phyloP scores from a whole-genome alignment of 2,329 filamentous ascomycete genomes.

The Colletotrichum sp. region DNA sequence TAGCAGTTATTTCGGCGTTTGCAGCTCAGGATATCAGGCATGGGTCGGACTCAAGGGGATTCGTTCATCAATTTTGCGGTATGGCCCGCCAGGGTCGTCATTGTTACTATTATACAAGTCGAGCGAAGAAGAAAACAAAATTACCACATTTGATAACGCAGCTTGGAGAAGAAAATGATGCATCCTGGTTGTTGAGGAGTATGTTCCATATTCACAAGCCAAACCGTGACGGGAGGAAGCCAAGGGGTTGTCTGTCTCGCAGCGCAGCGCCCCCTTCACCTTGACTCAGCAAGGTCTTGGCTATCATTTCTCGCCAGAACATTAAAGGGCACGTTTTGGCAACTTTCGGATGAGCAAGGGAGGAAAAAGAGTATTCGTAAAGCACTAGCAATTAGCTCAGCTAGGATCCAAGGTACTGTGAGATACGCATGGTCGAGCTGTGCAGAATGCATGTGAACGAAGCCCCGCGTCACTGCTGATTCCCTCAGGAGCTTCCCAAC shows the following conservation, averaged over 20 bases:
- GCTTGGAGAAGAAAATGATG: not conserved
- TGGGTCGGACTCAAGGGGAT: not conserved
- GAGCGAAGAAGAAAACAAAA: not conserved
- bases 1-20: not conserved
- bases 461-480: not conserved
- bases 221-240: not conserved
- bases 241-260: not conserved
- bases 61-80: not conserved
- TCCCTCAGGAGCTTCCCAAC: not conserved
- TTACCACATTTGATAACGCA: not conserved
- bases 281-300: not conserved
- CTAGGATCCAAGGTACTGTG: not conserved
- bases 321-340: not conserved
- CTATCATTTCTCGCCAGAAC: not conserved
- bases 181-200: not conserved
- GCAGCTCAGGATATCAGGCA: slow-evolving; percentile 3
- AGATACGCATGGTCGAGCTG: not conserved
- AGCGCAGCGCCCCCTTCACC: not conserved
- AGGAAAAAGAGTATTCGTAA: not conserved
- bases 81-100: not conserved
- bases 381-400: not conserved
- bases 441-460: not conserved
- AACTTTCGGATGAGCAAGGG: not conserved
- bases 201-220: not conserved
- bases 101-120: not conserved